Conservation (phyloP, 108 stramenopile species). For the Discostella pseudostelligera region DNA sequence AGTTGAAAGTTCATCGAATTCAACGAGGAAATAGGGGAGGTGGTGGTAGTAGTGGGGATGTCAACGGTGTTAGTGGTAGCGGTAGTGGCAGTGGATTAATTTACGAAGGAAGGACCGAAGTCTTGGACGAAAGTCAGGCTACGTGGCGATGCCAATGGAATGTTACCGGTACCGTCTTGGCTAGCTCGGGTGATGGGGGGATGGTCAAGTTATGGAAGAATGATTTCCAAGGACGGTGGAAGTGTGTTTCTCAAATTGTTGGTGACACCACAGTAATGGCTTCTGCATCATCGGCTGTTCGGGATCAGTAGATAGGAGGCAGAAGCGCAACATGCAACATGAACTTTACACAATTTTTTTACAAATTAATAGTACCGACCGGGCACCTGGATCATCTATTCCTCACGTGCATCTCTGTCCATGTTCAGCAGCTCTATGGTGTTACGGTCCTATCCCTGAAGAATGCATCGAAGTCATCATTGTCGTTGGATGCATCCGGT, state of each 20-base stretch:
- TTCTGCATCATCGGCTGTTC: neutral
- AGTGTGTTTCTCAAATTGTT: slow-evolving; percentile 66
- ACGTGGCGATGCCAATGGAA: slow-evolving; percentile 88
- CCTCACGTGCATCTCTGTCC: no score
- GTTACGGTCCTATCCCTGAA: slow-evolving; percentile 51
- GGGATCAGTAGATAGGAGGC: slow-evolving; percentile 7
- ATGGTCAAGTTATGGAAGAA: slow-evolving; percentile 79
- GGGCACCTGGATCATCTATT: no score
- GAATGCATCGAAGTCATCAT: slow-evolving; percentile 51
- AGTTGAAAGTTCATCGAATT: slow-evolving; percentile 43
- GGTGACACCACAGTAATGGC: slow-evolving; percentile 20
- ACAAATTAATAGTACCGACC: neutral
- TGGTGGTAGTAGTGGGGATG: slow-evolving; percentile 5
- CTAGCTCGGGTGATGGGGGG: slow-evolving; percentile 81
- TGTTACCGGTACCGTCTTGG: slow-evolving; percentile 91
- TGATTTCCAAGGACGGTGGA: slow-evolving; percentile 68
- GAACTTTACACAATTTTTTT: neutral
- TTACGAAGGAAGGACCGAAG: slow-evolving; percentile 63
- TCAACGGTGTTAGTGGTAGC: slow-evolving; percentile 16
- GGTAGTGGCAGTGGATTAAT: slow-evolving; percentile 40
- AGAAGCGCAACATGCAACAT: neutral
- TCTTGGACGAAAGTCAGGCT: slow-evolving; percentile 51
- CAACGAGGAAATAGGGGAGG: slow-evolving; percentile 32
- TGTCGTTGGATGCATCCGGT: slow-evolving; percentile 11
- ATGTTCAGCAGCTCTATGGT: neutral